Evolutionary conservation across 108 stramenopile genomes (phyloP), one percentile per base, ranked within the genome.

Genomic region (Skeletonema tropicum): DNA sequence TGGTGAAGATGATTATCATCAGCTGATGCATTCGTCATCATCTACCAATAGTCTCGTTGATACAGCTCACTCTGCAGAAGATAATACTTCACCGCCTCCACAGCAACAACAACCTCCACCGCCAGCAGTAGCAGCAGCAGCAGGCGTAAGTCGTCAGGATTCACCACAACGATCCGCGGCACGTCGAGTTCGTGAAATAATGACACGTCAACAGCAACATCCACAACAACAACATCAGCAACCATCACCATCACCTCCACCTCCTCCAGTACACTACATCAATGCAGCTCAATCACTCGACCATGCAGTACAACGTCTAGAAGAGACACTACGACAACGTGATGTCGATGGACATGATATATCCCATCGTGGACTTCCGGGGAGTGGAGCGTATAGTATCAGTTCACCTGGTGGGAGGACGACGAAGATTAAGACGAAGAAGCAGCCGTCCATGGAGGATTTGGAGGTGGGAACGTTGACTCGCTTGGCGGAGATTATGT

Each of bases 401-500:
- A 38, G 38, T 38, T 38, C 38, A 38, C 38, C 38, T 9, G 38
- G 38, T 38, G 38, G 38, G 26, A 31, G 26, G 26, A 29, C 26
- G 2, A 29, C 26, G 2, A 49, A n/a, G n/a, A n/a, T n/a, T n/a
- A n/a, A n/a, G n/a, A n/a, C n/a, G 15, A n/a, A 48, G 1, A 30
- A 46, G 10, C n/a, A 33, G 12, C 36, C 60, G 15, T 26, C 66
- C 12, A 62, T 77, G 39, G 81, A 82, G 12, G 76, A 77, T 17
- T 42, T 68, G 59, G 81, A 82, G 52, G 52, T 66, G 30, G 12
- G 14, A 2, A 66, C 57, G 6, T 45, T 77, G 10, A 77, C 71
- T 0, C 35, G 57, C 23, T 42, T 82, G 66, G 76, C 76, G 19
- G 76, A 77, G 41, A 73, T 82, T 25, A 77, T 82, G 76, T 32